Base-by-base conservation (phyloP, 2,329 filamentous ascomycete genomes). In the Trichoderma breve region DNA sequence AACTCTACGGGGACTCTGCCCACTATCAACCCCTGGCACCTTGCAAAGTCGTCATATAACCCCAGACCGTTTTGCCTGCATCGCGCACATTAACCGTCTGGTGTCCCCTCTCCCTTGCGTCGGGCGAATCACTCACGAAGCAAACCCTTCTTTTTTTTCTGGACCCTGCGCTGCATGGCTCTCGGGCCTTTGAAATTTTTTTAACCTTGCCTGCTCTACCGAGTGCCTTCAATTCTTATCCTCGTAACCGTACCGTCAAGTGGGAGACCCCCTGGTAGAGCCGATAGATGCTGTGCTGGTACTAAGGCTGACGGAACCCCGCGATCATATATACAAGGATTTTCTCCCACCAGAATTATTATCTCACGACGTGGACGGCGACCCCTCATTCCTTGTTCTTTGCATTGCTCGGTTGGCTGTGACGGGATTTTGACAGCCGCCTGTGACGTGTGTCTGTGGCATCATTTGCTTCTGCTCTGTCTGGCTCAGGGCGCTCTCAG, bases 101-200 rank as follows among this genome's bases (percentile, higher is more conserved):
- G 26, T 24, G 53, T 71, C 53, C 70, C 64, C 70, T 61, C 60
- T 71, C 63, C 32, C 53, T 51, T 72, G 63, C 70, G 30, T 68
- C 64, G 58, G 64, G 67, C 70, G 69, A 71, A 71, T 71, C 61
- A 71, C 34, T 61, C 63, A 32, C 34, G 43, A 66, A 66, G 57
- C 53, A 58, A 66, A 51, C 55, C 51, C 62, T 39, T 67, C 57
- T 61, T 66, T 71, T 39, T 43, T 63, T 72, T 62, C 47, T 69
- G 53, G 70, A 58, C 70, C 53, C 70, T 67, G 70, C 64, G 62
- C 62, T 71, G 61, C 70, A 71, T 66, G 62, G 62, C 51, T 71
- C 36, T 39, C 53, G 32, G 47, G 51, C 43, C 60, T 60, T 66
- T 47, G 51, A 67, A 53, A 51, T 71, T 51, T 66, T 47, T 60